Evolutionary conservation across 192 early-diverging fungal genomes (phyloP), one percentile per base, ranked within the genome.

Genomic region (Backusella macrospora): DNA sequence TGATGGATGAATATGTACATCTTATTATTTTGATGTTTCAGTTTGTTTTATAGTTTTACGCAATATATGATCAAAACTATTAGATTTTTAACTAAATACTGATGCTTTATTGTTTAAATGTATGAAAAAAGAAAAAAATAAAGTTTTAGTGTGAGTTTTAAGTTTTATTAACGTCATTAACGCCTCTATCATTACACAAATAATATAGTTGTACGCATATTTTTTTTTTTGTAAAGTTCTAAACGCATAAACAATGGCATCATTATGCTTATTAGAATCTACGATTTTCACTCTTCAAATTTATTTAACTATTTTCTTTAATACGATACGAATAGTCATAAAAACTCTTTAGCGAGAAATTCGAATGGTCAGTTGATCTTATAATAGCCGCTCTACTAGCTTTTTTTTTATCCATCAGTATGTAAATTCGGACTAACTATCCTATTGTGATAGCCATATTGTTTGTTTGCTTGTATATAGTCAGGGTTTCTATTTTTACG

Each of bases 151-250:
- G 52, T 23, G 23, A 23, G 21, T 59, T 59, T 59, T 59, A 59
- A 59, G 52, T 23, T 59, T 59, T 59, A 59, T 26, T 59, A 59
- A 59, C 52, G 52, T 59, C 52, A 59, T 59, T 59, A 23, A 59
- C 52, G 52, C 52, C 52, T 13, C 5, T 0, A 5, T 13, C 29
- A 59, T 23, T 59, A 26, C 52, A 59, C 52, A 59, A 59, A 26
- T 7, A 59, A 59, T 59, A 59, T 59, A 59, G 52, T 59, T 59
- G n/a, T 59, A 23, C 18, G 2, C 29, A 34, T 34, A 34, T 34
- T 1, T 34, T 34, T 1, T 34, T 34, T 59, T 59, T 59, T 59
- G 52, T 59, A 59, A 59, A 59, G 21, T 18, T 59, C 18, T 23
- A 59, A 59, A 59, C 52, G 26, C 21, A 26, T 59, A 59, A 49